Evolutionary conservation across 768 basidiomycete species (phyloP), one percentile per base, ranked within the genome.

Genomic region (Xerocomellus intermedius): DNA sequence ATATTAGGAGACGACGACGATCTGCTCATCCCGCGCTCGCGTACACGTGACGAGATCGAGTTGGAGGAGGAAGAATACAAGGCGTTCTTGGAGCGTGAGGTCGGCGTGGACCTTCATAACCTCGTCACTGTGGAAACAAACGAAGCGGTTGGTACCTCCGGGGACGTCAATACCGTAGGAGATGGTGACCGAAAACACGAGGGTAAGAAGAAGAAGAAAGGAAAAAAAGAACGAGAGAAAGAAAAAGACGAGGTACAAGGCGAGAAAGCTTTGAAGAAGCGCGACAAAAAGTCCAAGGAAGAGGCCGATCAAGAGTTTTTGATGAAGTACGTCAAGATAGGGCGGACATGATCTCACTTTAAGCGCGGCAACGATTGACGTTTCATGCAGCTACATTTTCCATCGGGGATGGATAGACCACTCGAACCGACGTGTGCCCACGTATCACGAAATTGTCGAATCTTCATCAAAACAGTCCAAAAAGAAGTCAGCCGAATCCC

Each of bases 381-480:
- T 33, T 50, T 49, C 37, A 1, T 8, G 5, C 64, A 98, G 95
- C 71, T 99, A 97, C 70, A 97, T 99, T 60, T 77, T 98, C 21
- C 95, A 96, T 69, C 91, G 97, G 28, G 97, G 96, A 2, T 99
- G 97, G 97, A 85, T 99, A 45, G 97, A 98, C 71, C 83, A 80
- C 46, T 77, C 86, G 2, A 74, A 81, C 21, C 77, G 81, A 14
- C 86, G 84, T 52, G 75, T 94, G 3, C 96, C 95, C 1, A 95
- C 94, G 0, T 94, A 95, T 68, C 73, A 82, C 36, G 94, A 98
- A 69, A 77, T 97, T 22, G 86, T 88, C 2, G 69, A 60, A 19
- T 73, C 76, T 5, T 70, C 66, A 9, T 59, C 74, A 5, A 68
- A 73, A 65, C 41, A 9, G 1, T 64, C 63, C 37, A 71, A 55